phyloP scores from a whole-genome alignment of 495 filamentous ascomycete species.

The Penicillium steckii region DNA sequence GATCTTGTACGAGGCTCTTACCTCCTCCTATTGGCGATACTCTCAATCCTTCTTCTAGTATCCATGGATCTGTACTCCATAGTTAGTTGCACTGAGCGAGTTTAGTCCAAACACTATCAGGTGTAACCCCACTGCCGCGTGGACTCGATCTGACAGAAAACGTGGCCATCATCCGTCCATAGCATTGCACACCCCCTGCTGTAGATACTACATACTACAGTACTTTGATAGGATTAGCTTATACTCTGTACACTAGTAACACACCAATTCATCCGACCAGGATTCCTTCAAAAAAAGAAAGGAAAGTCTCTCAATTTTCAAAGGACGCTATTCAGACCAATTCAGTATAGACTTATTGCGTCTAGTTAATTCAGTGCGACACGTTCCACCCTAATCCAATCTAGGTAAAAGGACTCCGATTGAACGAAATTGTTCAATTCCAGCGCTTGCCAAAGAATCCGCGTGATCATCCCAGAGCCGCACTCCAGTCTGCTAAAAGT shows the following conservation, averaged over 20 bases:
- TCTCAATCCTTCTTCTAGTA: too few species aligned
- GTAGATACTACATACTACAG: too few species aligned
- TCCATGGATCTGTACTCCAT: too few species aligned
- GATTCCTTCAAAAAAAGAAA: background rate
- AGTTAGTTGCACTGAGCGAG: too few species aligned
- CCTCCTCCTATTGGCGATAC: background rate
- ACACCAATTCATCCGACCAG: too few species aligned
- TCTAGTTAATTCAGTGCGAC: background rate
- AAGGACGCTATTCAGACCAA: background rate
- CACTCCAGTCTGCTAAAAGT: too few species aligned
- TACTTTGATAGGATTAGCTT: too few species aligned
- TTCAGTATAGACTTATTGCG: too few species aligned
- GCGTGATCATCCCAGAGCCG: too few species aligned
- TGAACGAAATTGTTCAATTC: background rate
- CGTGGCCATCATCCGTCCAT: constrained; percentile 1
- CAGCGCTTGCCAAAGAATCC: background rate
- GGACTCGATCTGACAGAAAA: constrained; percentile 4
- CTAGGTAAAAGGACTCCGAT: background rate
- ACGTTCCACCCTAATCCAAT: background rate
- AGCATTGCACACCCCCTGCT: too few species aligned
- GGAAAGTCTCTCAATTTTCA: background rate
- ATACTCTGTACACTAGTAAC: too few species aligned
- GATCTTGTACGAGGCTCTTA: background rate
- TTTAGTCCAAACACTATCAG: too few species aligned
- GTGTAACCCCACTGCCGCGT: constrained; percentile 1